Conservation (phyloP, 2,329 filamentous ascomycete genomes). For the Colletotrichum neosansevieriae region DNA sequence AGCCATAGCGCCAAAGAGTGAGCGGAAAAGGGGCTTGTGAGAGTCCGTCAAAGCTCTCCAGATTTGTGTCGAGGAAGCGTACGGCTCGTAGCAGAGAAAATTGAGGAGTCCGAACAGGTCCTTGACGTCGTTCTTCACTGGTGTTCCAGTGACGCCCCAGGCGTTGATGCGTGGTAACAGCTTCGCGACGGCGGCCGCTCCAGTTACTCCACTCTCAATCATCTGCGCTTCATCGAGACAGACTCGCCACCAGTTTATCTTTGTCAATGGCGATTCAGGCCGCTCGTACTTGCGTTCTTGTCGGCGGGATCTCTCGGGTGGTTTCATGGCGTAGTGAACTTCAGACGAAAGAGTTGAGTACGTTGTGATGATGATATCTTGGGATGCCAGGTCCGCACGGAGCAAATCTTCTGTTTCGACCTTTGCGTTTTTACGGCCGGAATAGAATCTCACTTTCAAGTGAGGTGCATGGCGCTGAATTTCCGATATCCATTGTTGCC, state of each 20-base stretch:
- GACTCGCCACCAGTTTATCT: constrained; percentile 89
- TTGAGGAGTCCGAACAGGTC: constrained; percentile 85
- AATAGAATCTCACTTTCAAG: constrained; percentile 68
- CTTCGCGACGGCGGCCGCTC: constrained; percentile 83
- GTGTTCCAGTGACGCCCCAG: constrained; percentile 94
- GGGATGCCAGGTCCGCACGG: constrained; percentile 58
- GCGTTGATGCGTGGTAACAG: constrained; percentile 86
- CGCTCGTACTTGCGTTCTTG: constrained; percentile 75
- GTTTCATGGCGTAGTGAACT: constrained; percentile 79
- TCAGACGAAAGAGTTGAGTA: constrained; percentile 82
- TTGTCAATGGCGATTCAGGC: constrained; percentile 80
- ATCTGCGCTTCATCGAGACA: constrained; percentile 87
- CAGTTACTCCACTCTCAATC: constrained; percentile 89
- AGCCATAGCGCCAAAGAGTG: constrained; percentile 78
- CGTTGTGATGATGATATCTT: constrained; percentile 73
- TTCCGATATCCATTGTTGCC: constrained; percentile 72
- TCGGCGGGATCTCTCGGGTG: constrained; percentile 76
- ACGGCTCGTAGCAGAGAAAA: constrained; percentile 85
- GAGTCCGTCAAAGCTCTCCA: constrained; percentile 76
- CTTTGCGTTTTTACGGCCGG: constrained; percentile 58
- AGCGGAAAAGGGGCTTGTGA: constrained; percentile 73
- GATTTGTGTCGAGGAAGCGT: constrained; percentile 70
- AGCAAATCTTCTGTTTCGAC: constrained; percentile 54
- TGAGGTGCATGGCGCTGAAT: constrained; percentile 68
- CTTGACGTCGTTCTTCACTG: constrained; percentile 80